Evolutionary conservation across 345 rosid genomes (phyloP).

Genomic region (Salix udensis): DNA sequence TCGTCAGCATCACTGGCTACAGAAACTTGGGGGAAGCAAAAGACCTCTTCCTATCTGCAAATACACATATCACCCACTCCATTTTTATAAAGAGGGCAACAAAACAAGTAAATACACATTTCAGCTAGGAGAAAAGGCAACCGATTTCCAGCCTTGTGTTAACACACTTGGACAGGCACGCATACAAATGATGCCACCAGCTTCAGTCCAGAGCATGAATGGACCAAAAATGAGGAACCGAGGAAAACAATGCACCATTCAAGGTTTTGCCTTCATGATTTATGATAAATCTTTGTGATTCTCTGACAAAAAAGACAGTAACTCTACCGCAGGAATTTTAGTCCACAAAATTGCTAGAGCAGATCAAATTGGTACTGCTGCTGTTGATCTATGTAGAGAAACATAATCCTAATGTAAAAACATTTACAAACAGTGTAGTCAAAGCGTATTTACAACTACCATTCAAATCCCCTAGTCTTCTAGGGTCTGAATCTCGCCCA

Average conservation of each 20-base stretch:
- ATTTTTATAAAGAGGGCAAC: background rate
- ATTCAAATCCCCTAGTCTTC: conserved; percentile 50
- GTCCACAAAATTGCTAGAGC: conserved; percentile 49
- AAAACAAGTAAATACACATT: background rate
- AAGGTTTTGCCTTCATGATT: no score
- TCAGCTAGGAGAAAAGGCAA: no score
- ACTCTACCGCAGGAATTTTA: conserved; percentile 7
- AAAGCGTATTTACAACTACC: conserved; percentile 46
- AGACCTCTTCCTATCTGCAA: no score
- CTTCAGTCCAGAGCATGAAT: no score
- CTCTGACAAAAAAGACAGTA: background rate
- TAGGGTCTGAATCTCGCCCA: conserved; percentile 90
- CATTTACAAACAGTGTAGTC: conserved; percentile 33
- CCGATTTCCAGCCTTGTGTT: background rate
- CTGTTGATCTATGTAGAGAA: conserved; percentile 21
- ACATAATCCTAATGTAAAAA: conserved; percentile 21
- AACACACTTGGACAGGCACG: background rate
- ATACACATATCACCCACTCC: background rate
- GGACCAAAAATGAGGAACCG: no score
- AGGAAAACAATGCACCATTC: no score
- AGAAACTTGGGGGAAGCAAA: no score
- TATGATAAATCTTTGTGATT: no score
- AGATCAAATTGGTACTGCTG: conserved; percentile 35
- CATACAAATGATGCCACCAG: no score
- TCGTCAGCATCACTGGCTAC: no score